Evolutionary conservation across 2,329 filamentous ascomycete species (phyloP), one percentile per base, ranked within the genome.

Genomic region (Didymella lethalis): DNA sequence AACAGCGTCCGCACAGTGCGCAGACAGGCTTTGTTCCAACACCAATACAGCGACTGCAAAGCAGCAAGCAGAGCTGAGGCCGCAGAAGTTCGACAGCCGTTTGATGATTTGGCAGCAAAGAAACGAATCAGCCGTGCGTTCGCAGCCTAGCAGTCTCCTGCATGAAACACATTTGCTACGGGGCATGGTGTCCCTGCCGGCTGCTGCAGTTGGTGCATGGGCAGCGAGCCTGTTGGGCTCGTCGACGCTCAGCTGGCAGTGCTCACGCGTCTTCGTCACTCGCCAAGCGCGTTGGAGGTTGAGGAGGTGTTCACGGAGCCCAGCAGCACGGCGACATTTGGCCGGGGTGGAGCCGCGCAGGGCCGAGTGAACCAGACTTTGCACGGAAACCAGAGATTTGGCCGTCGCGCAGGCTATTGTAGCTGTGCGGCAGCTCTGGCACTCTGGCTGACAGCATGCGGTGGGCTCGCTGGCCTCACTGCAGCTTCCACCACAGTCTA

Each of bases 111-210:
- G 72, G 65, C 69, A 73, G 64, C 56, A 54, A 46, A 23, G 41
- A 54, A 54, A 54, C 56, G 41, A 59, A 72, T 63, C 66, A 67
- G 67, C 57, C 59, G 63, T 64, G 62, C 62, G 41, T 41, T 47
- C 57, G 59, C 63, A 57, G 52, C 16, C 67, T 62, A 61, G 49
- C 48, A 41, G 18, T 54, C 53, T 44, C 62, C 40, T 67, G 70
- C 64, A 69, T 75, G 73, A 77, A 75, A 77, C 74, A 67, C 59
- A 62, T 64, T 65, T 74, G 71, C 69, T 65, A 75, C 74, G 59
- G 63, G 63, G 63, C 43, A 57, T 54, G 55, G 56, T 41, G 49
- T 56, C 61, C 59, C 44, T 52, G 40, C 43, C 45, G 48, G 25
- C 44, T 38, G 48, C 36, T 40, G 43, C 49, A 47, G 41, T 43